Conservation (phyloP, 169 alveolate species). For the Plasmodium yoelii region DNA sequence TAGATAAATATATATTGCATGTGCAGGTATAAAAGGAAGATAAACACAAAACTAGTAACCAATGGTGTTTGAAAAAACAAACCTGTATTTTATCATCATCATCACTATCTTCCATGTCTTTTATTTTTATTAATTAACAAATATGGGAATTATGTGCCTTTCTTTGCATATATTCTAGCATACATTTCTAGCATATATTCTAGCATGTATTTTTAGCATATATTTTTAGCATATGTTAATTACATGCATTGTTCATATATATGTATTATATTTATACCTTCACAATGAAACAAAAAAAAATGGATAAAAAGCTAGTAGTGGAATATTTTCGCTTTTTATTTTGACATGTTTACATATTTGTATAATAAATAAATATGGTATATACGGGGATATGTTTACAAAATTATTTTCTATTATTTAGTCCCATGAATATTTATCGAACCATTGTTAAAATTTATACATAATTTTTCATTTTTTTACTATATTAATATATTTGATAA, state of each 20-base stretch:
- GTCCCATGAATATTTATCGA: too few relatives aligned
- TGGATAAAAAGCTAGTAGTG: too few relatives aligned
- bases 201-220: background rate
- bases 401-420: too few relatives aligned
- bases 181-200: background rate
- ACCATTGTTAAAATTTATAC: too few relatives aligned
- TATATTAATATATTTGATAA: too few relatives aligned
- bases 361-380: too few relatives aligned
- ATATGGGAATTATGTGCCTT: background rate
- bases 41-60: background rate
- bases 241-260: background rate
- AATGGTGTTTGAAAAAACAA: background rate
- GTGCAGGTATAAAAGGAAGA: background rate
- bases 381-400: too few relatives aligned
- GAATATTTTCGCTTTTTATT: too few relatives aligned
- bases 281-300: too few relatives aligned
- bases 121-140: background rate
- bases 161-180: background rate
- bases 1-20: background rate
- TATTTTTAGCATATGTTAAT: background rate
- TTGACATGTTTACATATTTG: too few relatives aligned
- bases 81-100: constrained; percentile 68
- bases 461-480: too few relatives aligned
- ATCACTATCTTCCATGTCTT: constrained; percentile 59
- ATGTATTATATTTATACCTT: too few relatives aligned